These are phyloP conservation scores for Curvularia verruculosa DNA, from an alignment of 2,329 filamentous ascomycete species.

Conservation along the genomic window DNA sequence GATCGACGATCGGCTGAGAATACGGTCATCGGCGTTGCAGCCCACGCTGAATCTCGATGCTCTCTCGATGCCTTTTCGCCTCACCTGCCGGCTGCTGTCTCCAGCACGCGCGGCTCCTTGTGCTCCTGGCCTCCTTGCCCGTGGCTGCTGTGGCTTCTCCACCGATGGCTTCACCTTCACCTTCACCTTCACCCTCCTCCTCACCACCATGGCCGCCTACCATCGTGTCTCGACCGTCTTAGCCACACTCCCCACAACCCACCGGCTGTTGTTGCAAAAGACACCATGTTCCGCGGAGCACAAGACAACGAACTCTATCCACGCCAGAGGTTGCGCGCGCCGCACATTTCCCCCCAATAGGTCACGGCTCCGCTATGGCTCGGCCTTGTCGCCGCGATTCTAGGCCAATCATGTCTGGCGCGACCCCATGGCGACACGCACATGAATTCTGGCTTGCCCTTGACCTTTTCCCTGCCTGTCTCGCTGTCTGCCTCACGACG, in stretches of 20 bases:
- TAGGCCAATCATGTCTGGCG: neutral
- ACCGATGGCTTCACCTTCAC: too few species aligned
- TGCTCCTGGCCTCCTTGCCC: too few species aligned
- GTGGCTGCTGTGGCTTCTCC: neutral
- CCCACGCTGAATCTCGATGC: neutral
- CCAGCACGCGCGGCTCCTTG: neutral
- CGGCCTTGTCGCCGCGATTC: neutral
- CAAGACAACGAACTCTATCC: neutral
- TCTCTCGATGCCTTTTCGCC: neutral
- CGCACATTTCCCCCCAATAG: neutral
- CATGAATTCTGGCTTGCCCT: neutral
- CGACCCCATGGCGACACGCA: neutral
- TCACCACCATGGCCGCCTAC: neutral
- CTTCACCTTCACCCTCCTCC: too few species aligned
- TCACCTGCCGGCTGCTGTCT: neutral
- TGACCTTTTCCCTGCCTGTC: neutral
- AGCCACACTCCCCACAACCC: neutral
- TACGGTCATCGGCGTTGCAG: slow-evolving; percentile 1
- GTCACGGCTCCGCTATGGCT: neutral
- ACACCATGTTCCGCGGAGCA: neutral
- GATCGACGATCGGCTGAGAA: slow-evolving; percentile 12
- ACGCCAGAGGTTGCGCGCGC: neutral
- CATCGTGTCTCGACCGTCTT: too few species aligned
- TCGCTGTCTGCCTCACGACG: neutral
- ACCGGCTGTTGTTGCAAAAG: neutral